Conservation (phyloP, 495 filamentous ascomycete species). For the Saxophila tyrrhenica region DNA sequence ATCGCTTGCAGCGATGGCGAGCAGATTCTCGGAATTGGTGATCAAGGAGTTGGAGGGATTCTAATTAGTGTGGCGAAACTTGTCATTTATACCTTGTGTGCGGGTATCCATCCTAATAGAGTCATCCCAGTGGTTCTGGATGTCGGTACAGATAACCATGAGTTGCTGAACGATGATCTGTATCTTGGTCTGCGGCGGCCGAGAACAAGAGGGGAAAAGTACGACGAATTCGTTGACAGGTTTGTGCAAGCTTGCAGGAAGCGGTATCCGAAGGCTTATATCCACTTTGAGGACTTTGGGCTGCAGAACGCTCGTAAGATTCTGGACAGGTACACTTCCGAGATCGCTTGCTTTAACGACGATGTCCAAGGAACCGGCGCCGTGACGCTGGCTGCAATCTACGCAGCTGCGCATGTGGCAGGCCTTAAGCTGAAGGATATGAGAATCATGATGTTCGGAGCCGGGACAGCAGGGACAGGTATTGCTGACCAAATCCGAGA, state of each 20-base stretch:
- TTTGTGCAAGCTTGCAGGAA: conserved; percentile 59
- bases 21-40: conserved; percentile 78
- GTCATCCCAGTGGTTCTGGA: conserved; percentile 78
- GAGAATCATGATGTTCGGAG: conserved; percentile 63
- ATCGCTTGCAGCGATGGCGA: conserved; percentile 79
- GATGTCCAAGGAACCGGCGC: conserved; percentile 87
- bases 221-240: conserved; percentile 64
- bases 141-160: conserved; percentile 75
- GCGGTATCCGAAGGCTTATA: conserved; percentile 66
- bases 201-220: conserved; percentile 57
- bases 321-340: conserved; percentile 57
- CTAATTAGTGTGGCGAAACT: conserved; percentile 78
- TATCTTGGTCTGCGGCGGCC: conserved; percentile 65
- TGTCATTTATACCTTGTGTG: conserved; percentile 70
- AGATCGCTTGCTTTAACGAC: conserved; percentile 82
- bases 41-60: conserved; percentile 83
- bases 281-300: conserved; percentile 68
- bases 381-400: conserved; percentile 72
- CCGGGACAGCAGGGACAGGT: conserved; percentile 74
- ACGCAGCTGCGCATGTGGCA: conserved; percentile 58
- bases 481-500: conserved; percentile 80
- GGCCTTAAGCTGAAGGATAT: conserved; percentile 55
- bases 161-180: conserved; percentile 64
- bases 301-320: conserved; percentile 51
- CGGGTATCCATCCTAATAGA: conserved; percentile 69